Evolutionary conservation across 2,329 filamentous ascomycete genomes (phyloP), one percentile per base, ranked within the genome.

Genomic region (Neofusicoccum parvum): DNA sequence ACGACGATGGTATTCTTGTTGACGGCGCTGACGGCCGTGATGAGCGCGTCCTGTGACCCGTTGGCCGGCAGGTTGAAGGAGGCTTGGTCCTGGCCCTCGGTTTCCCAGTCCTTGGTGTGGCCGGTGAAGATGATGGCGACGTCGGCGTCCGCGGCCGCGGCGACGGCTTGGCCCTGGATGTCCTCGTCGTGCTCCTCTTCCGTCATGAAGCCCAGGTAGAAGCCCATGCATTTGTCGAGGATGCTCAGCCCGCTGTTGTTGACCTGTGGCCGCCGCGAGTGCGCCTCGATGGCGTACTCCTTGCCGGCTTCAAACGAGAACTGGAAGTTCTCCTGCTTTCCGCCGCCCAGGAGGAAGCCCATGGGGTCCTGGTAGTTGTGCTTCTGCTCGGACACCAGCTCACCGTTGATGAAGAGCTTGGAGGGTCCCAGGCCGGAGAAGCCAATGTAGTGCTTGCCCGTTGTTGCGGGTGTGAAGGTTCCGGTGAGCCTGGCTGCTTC

Each of bases 121-220:
- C 92, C 92, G 1, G 88, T 89, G 72, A 91, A 91, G 64, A 95
- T 82, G 68, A 95, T 84, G 56, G 94, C 92, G 72, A 94, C 89
- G 65, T 94, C 91, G 1, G 89, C 88, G 43, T 86, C 83, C 73
- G 83, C 85, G 36, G 92, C 92, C 5, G 90, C 81, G 32, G 85
- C 81, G 1, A 90, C 89, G 0, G 92, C 91, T 67, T 88, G 76
- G 59, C 74, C 70, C 2, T 78, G 67, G 14, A 77, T 83, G 60
- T 84, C 79, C 65, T 93, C 88, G 70, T 86, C 84, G 69, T 88
- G 86, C 69, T 89, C 84, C 70, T 90, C 86, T 72, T 89, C 87
- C 15, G 43, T 17, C 41, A 59, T 59, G 74, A 90, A 91, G 0
- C 89, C 90, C 58, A 92, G 88, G 3, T 90, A 85, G 70, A 89